These are phyloP conservation scores for Dactylonectria estremocensis DNA, from an alignment of 2,329 filamentous ascomycete species.

Conservation along the genomic window DNA sequence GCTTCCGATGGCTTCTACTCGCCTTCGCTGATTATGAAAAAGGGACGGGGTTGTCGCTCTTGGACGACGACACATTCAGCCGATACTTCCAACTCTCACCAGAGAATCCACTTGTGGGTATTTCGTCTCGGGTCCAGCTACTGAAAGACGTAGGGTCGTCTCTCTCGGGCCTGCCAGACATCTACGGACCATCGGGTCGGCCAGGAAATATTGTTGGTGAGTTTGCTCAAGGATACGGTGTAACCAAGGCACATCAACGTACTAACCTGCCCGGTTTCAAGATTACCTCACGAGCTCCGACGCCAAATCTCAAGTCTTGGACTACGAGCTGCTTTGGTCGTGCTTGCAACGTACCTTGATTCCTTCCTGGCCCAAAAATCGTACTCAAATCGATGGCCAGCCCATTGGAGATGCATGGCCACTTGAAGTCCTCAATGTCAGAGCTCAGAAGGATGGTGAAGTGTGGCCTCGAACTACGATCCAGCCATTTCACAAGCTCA, in stretches of 20 bases:
- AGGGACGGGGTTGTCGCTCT: constrained; percentile 53
- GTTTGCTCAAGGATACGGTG: constrained; percentile 2
- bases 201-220: constrained; percentile 65
- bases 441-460: constrained; percentile 6
- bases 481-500: constrained; percentile 73
- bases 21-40: neutral
- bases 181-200: constrained; percentile 60
- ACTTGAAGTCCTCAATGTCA: constrained; percentile 48
- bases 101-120: constrained; percentile 62
- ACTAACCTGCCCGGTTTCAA: constrained; percentile 37
- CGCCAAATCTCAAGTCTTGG: constrained; percentile 48
- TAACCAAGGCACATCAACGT: neutral
- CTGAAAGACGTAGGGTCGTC: constrained; percentile 61
- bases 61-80: constrained; percentile 54
- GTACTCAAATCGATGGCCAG: constrained; percentile 63
- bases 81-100: constrained; percentile 61
- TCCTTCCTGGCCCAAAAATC: constrained; percentile 64
- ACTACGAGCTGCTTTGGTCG: constrained; percentile 60
- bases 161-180: constrained; percentile 52
- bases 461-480: constrained; percentile 49
- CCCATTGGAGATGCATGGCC: constrained; percentile 68
- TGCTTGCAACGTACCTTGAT: constrained; percentile 61
- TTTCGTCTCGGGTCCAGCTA: constrained; percentile 59
- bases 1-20: fast-evolving
- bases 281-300: constrained; percentile 55